These are phyloP conservation scores for Aspergillus sp. DNA, from an alignment of 2,329 filamentous ascomycete species.

Conservation along the genomic window DNA sequence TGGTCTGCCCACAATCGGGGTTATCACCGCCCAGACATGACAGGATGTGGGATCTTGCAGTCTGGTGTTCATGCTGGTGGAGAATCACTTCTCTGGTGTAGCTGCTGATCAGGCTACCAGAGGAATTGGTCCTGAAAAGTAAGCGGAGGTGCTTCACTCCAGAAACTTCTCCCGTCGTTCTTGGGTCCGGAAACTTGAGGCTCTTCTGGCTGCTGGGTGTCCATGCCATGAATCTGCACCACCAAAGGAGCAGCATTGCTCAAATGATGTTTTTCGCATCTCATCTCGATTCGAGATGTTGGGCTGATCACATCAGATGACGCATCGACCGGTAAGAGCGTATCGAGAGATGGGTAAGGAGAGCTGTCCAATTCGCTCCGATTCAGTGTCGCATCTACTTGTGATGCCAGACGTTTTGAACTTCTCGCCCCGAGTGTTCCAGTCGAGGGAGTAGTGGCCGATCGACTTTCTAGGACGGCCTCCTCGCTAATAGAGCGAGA, in stretches of 20 bases:
- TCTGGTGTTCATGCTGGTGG: no score
- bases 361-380: background rate
- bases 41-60: background rate
- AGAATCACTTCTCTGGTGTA: no score
- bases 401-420: background rate
- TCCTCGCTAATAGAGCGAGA: background rate
- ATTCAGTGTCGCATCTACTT: background rate
- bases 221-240: background rate
- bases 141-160: conserved; percentile 30
- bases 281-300: no score
- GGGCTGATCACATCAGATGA: no score
- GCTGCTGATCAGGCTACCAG: no score
- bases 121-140: conserved; percentile 33
- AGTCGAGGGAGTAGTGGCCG: background rate
- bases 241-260: background rate
- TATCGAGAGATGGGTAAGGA: background rate
- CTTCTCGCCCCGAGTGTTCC: background rate
- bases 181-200: background rate
- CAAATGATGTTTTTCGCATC: no score
- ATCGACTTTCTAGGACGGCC: background rate
- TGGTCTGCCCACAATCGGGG: no score
- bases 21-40: no score
- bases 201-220: background rate
- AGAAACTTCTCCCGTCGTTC: conserved; percentile 19
- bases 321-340: background rate